Evolutionary conservation across 2,329 filamentous ascomycete species (phyloP), one percentile per base, ranked within the genome.

Genomic region (Metarhizium humberi): DNA sequence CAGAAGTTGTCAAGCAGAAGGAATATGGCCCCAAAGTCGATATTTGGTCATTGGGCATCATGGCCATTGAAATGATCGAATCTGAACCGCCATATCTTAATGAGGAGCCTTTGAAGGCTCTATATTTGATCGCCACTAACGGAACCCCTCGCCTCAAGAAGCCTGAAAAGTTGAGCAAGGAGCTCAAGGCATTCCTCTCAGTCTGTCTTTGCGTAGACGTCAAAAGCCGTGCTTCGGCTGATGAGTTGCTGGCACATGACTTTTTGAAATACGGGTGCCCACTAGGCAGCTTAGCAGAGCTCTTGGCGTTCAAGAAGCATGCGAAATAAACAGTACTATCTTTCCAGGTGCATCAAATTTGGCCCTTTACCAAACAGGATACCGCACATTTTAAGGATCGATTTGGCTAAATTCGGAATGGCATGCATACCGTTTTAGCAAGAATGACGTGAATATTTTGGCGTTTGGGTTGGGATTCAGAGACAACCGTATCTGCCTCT

Each of bases 61-160:
- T 97, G 94, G 92, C 94, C 29, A 97, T 99, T 66, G 94, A 99
- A 74, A 96, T 99, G 94, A 97, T 97, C 67, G 94, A 99, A 71
- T 95, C 90, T 18, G 94, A 99, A 72, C 94, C 94, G 6, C 94
- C 94, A 0, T 99, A 99, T 71, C 82, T 97, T 42, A 97, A 97
- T 73, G 94, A 97, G 73, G 92, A 97, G 72, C 94, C 94, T 0
- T 82, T 99, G 55, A 97, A 97, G 78, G 94, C 94, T 7, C 81
- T 99, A 50, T 99, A 96, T 71, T 82, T 99, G 59, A 99, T 99
- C 69, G 94, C 94, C 50, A 99, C 94, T 55, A 97, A 97, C 74
- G 94, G 94, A 62, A 97, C 94, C 3, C 94, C 94, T 25, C 85
- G 91, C 56, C 81, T 99, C 60, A 99, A 99, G 87, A 96, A 96